phyloP scores from a whole-genome alignment of 805 yeast species.

The Pichia rugopelliculosa region DNA sequence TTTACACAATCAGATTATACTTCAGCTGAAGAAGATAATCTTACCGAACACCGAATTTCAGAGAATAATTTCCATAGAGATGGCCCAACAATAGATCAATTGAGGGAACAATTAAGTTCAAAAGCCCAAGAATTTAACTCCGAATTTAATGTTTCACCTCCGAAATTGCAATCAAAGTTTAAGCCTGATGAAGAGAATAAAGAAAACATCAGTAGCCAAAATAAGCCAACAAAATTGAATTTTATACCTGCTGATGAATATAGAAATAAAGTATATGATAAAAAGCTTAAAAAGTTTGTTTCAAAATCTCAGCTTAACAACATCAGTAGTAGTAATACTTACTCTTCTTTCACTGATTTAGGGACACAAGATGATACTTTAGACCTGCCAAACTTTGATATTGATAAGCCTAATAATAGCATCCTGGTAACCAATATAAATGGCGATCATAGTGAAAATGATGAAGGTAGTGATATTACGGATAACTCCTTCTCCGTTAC shows the following conservation, averaged over 20 bases:
- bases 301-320: conserved; percentile 15
- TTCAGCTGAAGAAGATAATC: conserved; percentile 13
- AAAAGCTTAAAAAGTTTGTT: conserved; percentile 20
- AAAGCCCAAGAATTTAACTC: not conserved
- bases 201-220: not conserved
- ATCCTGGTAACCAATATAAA: conserved; percentile 5
- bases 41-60: not conserved
- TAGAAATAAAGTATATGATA: conserved; percentile 26
- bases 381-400: conserved; percentile 14
- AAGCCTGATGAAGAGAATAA: not conserved
- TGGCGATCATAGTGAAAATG: not conserved
- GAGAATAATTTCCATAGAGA: not conserved
- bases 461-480: not conserved
- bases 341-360: conserved; percentile 4
- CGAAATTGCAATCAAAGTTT: conserved; percentile 2
- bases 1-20: conserved; percentile 22
- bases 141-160: conserved; percentile 5
- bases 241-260: conserved; percentile 28
- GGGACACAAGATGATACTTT: conserved; percentile 14
- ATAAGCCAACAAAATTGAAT: conserved; percentile 19
- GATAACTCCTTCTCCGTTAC: conserved; percentile 44
- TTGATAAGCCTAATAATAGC: conserved; percentile 2
- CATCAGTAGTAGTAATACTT: conserved; percentile 1
- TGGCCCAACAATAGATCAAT: not conserved
- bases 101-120: conserved; percentile 1